Evolutionary conservation across 2,329 filamentous ascomycete species (phyloP), one percentile per base, ranked within the genome.

Genomic region (Pseudopyrenochaeta lycopersici): DNA sequence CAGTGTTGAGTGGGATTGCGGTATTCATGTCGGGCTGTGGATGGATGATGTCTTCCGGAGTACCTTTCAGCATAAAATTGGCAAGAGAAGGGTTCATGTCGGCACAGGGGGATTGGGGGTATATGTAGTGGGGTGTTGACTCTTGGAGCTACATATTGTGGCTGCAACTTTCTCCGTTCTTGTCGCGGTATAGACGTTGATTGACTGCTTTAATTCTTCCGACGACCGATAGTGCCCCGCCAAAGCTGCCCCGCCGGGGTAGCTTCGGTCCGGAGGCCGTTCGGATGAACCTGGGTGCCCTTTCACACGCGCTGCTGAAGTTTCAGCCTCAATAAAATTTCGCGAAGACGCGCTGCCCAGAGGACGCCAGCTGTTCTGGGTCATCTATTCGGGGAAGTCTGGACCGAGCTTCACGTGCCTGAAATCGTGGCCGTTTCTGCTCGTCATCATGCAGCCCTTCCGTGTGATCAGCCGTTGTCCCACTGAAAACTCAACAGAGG

Each of bases 21-120:
- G 74, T 77, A 54, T 75, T 75, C 73, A 77, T 76, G 18, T 68
- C 70, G 53, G 75, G 75, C 53, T 66, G 62, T 31, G 75, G 75
- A 33, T 77, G 32, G 31, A 77, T 60, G 45, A 77, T 76, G 42
- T 56, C 60, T 11, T 67, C 59, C 18, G 75, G 75, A 11, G 75
- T 77, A 39, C 57, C 61, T 49, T 72, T 71, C 42, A 77, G 74
- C 39, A 77, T 76, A 51, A 76, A 74, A 39, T 76, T 76, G 42
- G 67, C 66, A n/a, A 77, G 70, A 29, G 71, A 60, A 21, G 73
- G 73, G 63, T 77, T 76, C 75, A 77, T 76, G 47, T 27, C 44
- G 39, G 60, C 15, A 23, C 36, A 52, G 52, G 60, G 42, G 38
- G 45, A 30, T 38, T 48, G 46, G 52, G n/a, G 57, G 56, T 70